Percentiles rank a stretch among this genome's conserved stretches.
These are phyloP conservation scores for Beauveria pseudobassiana DNA, from an alignment of 2,329 filamentous ascomycete species.

Conservation along the genomic window DNA sequence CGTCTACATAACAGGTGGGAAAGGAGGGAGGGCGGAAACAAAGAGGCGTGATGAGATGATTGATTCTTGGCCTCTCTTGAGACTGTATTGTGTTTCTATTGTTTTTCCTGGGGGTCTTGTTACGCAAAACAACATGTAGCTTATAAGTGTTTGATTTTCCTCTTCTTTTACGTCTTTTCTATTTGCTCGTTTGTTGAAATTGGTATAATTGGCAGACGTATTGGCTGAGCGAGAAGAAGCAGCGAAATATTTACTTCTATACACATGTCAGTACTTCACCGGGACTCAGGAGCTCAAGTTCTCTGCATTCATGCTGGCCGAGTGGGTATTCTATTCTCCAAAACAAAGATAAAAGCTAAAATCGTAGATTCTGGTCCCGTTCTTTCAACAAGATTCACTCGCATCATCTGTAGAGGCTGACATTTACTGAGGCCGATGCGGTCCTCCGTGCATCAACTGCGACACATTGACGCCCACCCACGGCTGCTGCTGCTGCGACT, in stretches of 20 bases:
- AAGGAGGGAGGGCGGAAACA: not conserved
- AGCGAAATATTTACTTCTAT: too few relatives aligned
- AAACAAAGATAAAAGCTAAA: too few relatives aligned
- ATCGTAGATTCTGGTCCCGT: too few relatives aligned
- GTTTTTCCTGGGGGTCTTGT: not conserved
- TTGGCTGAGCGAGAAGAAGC: too few relatives aligned
- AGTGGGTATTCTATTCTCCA: too few relatives aligned
- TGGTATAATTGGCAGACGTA: too few relatives aligned
- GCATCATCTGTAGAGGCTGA: not conserved
- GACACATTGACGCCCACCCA: constrained; percentile 17
- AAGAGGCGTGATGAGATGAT: not conserved
- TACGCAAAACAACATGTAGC: not conserved
- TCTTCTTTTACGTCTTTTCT: too few relatives aligned
- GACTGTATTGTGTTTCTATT: not conserved
- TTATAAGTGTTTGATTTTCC: not conserved
- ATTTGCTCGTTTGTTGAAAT: not conserved
- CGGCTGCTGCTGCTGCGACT: constrained; percentile 12
- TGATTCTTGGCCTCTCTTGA: not conserved
- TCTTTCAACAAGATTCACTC: too few relatives aligned
- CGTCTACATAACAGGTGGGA: not conserved
- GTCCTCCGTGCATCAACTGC: constrained; percentile 16
- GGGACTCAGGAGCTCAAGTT: too few relatives aligned
- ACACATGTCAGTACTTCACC: too few relatives aligned
- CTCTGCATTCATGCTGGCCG: too few relatives aligned
- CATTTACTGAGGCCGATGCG: constrained; percentile 3